Base-by-base conservation (phyloP, 129 eudicot species). In the Silybum marianum region DNA sequence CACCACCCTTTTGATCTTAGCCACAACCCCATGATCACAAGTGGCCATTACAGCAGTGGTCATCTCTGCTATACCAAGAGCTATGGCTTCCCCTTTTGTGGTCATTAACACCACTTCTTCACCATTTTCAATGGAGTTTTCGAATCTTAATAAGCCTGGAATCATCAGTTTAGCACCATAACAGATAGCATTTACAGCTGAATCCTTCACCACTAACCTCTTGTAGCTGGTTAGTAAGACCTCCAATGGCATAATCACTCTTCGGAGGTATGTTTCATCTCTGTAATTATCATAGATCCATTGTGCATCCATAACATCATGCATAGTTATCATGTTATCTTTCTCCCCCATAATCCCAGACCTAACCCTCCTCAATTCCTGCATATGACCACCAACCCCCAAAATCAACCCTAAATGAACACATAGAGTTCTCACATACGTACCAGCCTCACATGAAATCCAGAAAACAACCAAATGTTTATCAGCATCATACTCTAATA, bases 71-170 rank as follows among this genome's bases (percentile, higher is more conserved):
- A 93, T 88, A 6, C 98, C 98, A 65, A 93, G 81, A 0, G 98
- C 98, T 67, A 93, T 85, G 0, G 98, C 98, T 79, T 93, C 98
- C 26, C 98, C 98, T 74, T 93, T 93, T 0, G 97, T 93, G 6
- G 97, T 93, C 93, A 93, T 93, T 88, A 93, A 73, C n/a, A 93
- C 98, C 30, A 90, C 92, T 62, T 91, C 98, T 70, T 90, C 94
- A 23, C 96, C 98, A 62, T 83, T 91, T 14, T 93, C 98, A 77
- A 93, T 79, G 51, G 78, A 89, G 82, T 91, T 93, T 84, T 91
- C 96, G 70, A 91, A 93, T 86, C 98, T 88, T 79, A 90, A 77
- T 80, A 93, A 84, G 60, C 98, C 96, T 0, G 96, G 98, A 83
- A 93, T 93, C 96, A 91, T 93, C 82, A 93, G 54, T 84, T 93